Evolutionary conservation across 2,329 filamentous ascomycete genomes (phyloP).

Genomic region (Talaromyces pinophilus): DNA sequence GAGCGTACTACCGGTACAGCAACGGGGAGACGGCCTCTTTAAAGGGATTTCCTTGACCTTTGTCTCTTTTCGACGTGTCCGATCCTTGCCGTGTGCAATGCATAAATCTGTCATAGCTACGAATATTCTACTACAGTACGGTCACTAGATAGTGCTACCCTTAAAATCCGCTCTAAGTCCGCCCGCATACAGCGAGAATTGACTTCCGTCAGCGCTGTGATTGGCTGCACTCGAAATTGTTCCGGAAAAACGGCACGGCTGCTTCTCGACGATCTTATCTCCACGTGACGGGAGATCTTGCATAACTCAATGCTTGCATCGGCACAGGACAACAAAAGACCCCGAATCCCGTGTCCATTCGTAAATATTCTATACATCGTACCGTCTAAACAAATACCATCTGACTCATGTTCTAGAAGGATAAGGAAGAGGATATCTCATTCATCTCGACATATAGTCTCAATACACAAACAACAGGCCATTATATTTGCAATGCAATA

Average conservation of each 20-base stretch:
- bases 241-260: background rate
- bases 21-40: background rate
- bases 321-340: background rate
- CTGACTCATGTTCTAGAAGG: background rate
- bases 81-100: background rate
- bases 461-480: background rate
- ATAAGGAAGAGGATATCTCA: background rate
- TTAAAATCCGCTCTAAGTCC: background rate
- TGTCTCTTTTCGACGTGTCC: background rate
- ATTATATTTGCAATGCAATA: background rate
- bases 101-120: background rate
- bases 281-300: background rate
- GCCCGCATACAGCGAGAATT: background rate
- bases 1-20: background rate
- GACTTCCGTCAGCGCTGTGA: background rate
- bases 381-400: background rate
- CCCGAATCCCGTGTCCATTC: background rate
- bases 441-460: background rate
- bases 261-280: background rate
- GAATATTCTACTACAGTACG: too few relatives aligned
- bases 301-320: background rate
- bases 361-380: too few relatives aligned
- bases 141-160: background rate
- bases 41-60: background rate
- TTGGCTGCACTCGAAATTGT: background rate